Base-by-base conservation (phyloP, 257 asterid species). In the Euphrasia confusa region DNA sequence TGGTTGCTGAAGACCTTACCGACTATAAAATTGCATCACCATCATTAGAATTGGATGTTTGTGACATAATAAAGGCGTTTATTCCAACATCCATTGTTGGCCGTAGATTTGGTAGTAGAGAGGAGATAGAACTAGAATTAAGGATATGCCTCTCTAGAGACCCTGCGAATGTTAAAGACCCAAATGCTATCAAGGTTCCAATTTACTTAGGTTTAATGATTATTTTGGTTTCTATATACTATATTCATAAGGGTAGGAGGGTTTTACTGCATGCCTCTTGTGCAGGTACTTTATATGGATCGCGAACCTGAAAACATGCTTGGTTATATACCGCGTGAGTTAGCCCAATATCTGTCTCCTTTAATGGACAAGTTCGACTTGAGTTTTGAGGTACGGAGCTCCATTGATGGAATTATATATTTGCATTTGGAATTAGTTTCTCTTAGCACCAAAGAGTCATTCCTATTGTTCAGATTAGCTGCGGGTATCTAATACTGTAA, bases 241-340 rank as follows among this genome's bases (percentile, higher is more conserved):
- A 32, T 42, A 56, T 67, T 44, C 47, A 44, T 33, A 47, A 24
- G 5, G 49, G 52, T 63, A 39, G 33, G 68, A 50, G 32, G 6
- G 11, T 44, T 6, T 64, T 52, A 42, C 66, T 52, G 35, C 66
- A 35, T 70, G 35, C 72, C 56, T 60, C 57, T 60, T 65, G 63
- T 52, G 76, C 83, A 92, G 97, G 97, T 92, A 65, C 76, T 80
- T 73, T 70, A 69, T 69, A 81, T 77, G 64, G 91, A 83, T 68
- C 54, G 65, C 56, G 95, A 69, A 67, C 45, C 58, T 45, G 79
- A 73, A 69, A 72, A 75, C 67, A 67, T 78, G 66, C 73, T 92
- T 69, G 99, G 99, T 66, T 92, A 84, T 75, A 74, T 92, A 53
- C 97, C 96, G 2, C 82, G 92, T 68, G 94, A 83, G 67, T 71